Evolutionary conservation across 2,329 filamentous ascomycete genomes (phyloP).

Genomic region (Myriosclerotinia scirpicola): DNA sequence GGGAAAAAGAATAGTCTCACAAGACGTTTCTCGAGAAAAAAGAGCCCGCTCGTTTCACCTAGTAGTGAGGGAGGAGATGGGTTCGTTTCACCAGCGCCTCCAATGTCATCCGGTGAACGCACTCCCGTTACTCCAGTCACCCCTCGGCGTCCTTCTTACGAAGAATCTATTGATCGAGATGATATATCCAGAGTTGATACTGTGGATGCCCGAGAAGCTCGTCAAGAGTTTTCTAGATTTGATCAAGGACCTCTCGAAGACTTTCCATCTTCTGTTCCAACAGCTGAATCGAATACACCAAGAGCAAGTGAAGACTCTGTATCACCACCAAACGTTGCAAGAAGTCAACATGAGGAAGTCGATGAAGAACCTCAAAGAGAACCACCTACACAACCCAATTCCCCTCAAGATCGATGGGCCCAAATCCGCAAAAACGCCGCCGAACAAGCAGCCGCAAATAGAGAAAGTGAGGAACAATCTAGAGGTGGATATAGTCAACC

Average conservation of each 20-base stretch:
- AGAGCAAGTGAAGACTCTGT: conserved; percentile 46
- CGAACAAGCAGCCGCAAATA: conserved; percentile 66
- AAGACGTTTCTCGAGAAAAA: conserved; percentile 46
- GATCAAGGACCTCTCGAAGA: conserved; percentile 87
- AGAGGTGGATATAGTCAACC: conserved; percentile 56
- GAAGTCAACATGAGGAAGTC: conserved; percentile 36
- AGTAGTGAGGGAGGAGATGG: conserved; percentile 29
- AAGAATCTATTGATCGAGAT: conserved; percentile 47
- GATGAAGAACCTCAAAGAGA: conserved; percentile 33
- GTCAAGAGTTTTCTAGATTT: conserved; percentile 65
- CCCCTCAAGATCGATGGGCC: conserved; percentile 78
- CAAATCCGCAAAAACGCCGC: conserved; percentile 95
- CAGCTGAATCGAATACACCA: conserved; percentile 30
- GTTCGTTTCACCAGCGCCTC: conserved; percentile 36
- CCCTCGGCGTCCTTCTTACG: conserved; percentile 44
- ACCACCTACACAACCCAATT: conserved; percentile 30
- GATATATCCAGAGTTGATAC: conserved; percentile 60
- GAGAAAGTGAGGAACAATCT: conserved; percentile 63
- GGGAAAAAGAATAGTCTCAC: conserved; percentile 36
- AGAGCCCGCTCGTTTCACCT: conserved; percentile 36
- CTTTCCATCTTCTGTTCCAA: conserved; percentile 78
- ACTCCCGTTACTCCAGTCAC: conserved; percentile 34
- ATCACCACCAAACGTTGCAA: conserved; percentile 35
- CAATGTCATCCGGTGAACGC: conserved; percentile 36
- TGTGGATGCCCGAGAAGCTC: conserved; percentile 57